phyloP scores from a whole-genome alignment of 2,329 filamentous ascomycete species.

The Xylariales sp. region DNA sequence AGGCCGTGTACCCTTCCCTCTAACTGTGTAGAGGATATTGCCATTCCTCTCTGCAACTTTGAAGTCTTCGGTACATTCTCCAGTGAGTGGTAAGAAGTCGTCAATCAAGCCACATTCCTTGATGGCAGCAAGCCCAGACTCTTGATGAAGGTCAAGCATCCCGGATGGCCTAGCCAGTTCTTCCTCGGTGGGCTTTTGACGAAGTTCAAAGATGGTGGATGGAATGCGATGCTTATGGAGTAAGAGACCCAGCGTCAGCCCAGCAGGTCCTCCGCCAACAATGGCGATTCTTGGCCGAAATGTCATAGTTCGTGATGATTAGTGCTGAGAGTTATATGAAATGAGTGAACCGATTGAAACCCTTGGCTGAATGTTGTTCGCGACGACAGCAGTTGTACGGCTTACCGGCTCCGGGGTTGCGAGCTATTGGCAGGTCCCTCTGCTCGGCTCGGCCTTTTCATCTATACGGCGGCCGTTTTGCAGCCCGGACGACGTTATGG shows the following conservation, averaged over 20 bases:
- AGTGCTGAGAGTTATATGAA: too few species aligned
- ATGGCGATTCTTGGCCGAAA: slow-evolving; percentile 32
- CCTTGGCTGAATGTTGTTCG: too few species aligned
- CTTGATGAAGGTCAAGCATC: slow-evolving; percentile 44
- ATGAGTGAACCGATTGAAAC: too few species aligned
- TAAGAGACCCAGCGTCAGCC: slow-evolving; percentile 42
- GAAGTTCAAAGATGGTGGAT: slow-evolving; percentile 31
- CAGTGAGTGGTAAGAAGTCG: slow-evolving; percentile 35
- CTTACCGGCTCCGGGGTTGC: too few species aligned
- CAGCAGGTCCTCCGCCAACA: slow-evolving; percentile 39
- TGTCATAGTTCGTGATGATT: neutral
- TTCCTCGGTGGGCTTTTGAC: slow-evolving; percentile 20
- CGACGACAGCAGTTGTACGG: too few species aligned
- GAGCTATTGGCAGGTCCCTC: too few species aligned
- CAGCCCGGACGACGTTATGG: too few species aligned
- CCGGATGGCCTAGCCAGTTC: slow-evolving; percentile 30
- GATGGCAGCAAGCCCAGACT: slow-evolving; percentile 40
- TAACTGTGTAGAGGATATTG: neutral
- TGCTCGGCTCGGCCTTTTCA: too few species aligned
- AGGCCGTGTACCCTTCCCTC: slow-evolving; percentile 22
- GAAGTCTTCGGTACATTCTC: slow-evolving; percentile 35
- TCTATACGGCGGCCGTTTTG: too few species aligned
- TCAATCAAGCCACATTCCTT: slow-evolving; percentile 38
- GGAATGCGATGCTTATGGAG: slow-evolving; percentile 34
- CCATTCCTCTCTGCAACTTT: slow-evolving; percentile 30